Evolutionary conservation across 768 basidiomycete genomes (phyloP), one percentile per base, ranked within the genome.

Genomic region (Trametes punicea): DNA sequence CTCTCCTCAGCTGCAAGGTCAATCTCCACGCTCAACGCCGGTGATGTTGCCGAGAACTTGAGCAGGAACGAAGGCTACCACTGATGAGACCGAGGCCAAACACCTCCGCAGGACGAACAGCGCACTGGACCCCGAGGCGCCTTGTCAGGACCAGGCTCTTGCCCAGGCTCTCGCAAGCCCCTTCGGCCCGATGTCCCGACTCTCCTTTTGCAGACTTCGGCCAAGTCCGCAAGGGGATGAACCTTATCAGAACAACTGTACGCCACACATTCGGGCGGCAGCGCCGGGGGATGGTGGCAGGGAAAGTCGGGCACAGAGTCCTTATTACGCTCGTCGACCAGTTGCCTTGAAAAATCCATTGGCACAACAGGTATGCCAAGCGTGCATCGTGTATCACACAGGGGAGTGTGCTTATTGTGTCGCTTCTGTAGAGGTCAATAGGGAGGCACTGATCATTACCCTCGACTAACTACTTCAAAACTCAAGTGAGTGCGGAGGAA

Each of bases 291-390:
- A 44, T 21, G 11, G 30, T 40, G 30, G 25, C 51, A 31, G 46
- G 53, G 56, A 27, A 38, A 31, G 38, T 40, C 51, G 53, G 25
- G 20, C 29, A 13, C 26, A 20, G 38, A 13, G 30, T 34, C 29
- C 40, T 48, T 52, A 59, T 46, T 27, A 51, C 54, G 56, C 42
- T 41, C 49, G 30, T 53, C 61, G 64, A 69, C 67, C 71, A 71
- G 72, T 71, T 77, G 88, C 89, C 90, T 93, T 93, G 85, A 93
- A 93, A 92, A 80, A 92, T 91, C 90, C 90, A 77, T 91, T 92
- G 90, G 78, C 88, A 90, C 89, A 69, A 74, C 73, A 77, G 87
- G 88, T 87, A 70, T 38, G 78, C 74, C 8, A n/a, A 23, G 3
- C 7, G 13, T 20, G 15, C 8, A 13, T 8, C 39, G 8, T n/a